Evolutionary conservation across 1,284 basidiomycete genomes (phyloP).

Genomic region (Ceratobasidium sp.): DNA sequence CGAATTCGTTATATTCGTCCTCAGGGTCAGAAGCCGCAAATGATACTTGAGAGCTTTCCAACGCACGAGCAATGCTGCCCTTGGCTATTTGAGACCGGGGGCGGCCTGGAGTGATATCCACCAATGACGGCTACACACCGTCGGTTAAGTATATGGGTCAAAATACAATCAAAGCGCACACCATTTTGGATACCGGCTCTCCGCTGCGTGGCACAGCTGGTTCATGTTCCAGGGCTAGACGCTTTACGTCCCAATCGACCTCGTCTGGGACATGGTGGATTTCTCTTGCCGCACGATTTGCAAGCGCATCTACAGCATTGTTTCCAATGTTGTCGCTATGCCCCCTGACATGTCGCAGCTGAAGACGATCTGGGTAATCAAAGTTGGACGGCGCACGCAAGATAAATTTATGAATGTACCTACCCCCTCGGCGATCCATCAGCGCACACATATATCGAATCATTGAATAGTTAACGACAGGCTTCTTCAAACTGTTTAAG

Average conservation of each 20-base stretch:
- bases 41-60: neutral
- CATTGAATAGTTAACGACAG: constrained; percentile 32
- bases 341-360: constrained; percentile 2
- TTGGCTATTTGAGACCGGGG: neutral
- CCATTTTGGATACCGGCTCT: neutral
- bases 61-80: neutral
- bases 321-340: constrained; percentile 13
- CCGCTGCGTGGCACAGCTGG: neutral
- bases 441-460: constrained; percentile 37
- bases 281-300: neutral
- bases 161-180: too few species aligned
- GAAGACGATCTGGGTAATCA: neutral
- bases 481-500: neutral
- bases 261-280: neutral
- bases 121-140: too few species aligned
- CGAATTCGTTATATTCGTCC: constrained; percentile 6
- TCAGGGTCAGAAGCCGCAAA: neutral
- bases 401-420: neutral
- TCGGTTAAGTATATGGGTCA: too few species aligned
- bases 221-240: neutral
- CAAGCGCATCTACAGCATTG: constrained; percentile 18
- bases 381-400: neutral
- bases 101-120: neutral
- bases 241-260: constrained; percentile 12
- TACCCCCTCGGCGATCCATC: constrained; percentile 10